phyloP scores from a whole-genome alignment of 129 eudicot genomes.

The Daucus carota region DNA sequence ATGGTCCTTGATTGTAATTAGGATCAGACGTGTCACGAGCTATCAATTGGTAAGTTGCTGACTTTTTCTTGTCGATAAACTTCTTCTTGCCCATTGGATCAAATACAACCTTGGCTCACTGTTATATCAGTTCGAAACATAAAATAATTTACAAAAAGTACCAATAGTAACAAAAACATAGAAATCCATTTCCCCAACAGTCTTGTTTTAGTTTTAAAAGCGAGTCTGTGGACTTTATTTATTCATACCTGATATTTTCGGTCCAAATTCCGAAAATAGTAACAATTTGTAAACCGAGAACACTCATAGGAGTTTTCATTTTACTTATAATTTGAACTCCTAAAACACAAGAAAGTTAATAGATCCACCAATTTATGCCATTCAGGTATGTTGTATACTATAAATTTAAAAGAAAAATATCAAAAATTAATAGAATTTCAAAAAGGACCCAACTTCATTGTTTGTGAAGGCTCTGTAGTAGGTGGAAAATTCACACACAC shows the following conservation, averaged over 20 bases:
- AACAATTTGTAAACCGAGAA: too few species aligned
- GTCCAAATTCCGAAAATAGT: too few species aligned
- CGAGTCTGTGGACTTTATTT: too few species aligned
- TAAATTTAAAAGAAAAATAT: not conserved
- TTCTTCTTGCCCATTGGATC: conserved; percentile 65
- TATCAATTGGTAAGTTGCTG: conserved; percentile 73
- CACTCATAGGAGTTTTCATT: too few species aligned
- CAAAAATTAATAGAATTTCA: not conserved
- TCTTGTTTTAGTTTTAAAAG: too few species aligned
- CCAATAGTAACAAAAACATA: not conserved
- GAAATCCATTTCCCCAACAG: not conserved
- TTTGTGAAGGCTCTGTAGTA: too few species aligned
- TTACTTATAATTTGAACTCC: too few species aligned
- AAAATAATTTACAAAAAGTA: not conserved
- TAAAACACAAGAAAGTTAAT: too few species aligned
- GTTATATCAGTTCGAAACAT: not conserved
- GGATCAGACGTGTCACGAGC: conserved; percentile 88
- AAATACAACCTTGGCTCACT: not conserved
- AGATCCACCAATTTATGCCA: not conserved
- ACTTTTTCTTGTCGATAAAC: conserved; percentile 89
- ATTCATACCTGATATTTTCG: too few species aligned
- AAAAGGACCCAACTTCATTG: not conserved
- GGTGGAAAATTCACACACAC: not conserved
- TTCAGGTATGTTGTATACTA: not conserved
- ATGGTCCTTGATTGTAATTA: conserved; percentile 46